These are phyloP conservation scores for Fulvia fulva DNA, from an alignment of 2,329 filamentous ascomycete species.

Conservation along the genomic window DNA sequence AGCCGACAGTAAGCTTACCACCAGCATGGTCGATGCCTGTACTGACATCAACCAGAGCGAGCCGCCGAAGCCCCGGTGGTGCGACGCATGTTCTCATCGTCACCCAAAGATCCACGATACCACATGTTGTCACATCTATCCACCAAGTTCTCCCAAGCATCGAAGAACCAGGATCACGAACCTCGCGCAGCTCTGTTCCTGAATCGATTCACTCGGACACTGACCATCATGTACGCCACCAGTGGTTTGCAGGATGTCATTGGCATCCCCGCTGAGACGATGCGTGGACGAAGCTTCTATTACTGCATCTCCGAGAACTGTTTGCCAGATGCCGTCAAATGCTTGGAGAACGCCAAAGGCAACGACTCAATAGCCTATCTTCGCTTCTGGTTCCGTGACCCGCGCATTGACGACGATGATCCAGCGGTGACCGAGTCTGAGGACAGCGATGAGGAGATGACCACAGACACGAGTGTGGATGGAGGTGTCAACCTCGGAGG, in stretches of 20 bases:
- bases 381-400: slow-evolving; percentile 79
- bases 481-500: slow-evolving; percentile 47
- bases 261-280: slow-evolving; percentile 64
- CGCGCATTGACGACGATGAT: slow-evolving; percentile 49
- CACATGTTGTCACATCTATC: slow-evolving; percentile 86
- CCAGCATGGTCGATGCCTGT: neutral
- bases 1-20: slow-evolving; percentile 64
- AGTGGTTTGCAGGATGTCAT: slow-evolving; percentile 71
- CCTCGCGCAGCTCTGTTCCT: slow-evolving; percentile 79
- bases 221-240: slow-evolving; percentile 84
- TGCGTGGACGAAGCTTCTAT: slow-evolving; percentile 78
- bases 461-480: slow-evolving; percentile 47
- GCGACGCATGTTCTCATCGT: slow-evolving; percentile 74
- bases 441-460: slow-evolving; percentile 45
- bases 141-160: slow-evolving; percentile 65
- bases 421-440: slow-evolving; percentile 31
- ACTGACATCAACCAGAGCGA: slow-evolving; percentile 54
- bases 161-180: slow-evolving; percentile 61
- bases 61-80: slow-evolving; percentile 74
- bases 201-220: slow-evolving; percentile 77
- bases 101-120: slow-evolving; percentile 77
- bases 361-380: slow-evolving; percentile 90
- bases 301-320: slow-evolving; percentile 79
- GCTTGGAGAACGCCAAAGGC: slow-evolving; percentile 78
- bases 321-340: slow-evolving; percentile 69